Conservation (phyloP, 2,329 filamentous ascomycete genomes). For the Cladophialophora immunda region DNA sequence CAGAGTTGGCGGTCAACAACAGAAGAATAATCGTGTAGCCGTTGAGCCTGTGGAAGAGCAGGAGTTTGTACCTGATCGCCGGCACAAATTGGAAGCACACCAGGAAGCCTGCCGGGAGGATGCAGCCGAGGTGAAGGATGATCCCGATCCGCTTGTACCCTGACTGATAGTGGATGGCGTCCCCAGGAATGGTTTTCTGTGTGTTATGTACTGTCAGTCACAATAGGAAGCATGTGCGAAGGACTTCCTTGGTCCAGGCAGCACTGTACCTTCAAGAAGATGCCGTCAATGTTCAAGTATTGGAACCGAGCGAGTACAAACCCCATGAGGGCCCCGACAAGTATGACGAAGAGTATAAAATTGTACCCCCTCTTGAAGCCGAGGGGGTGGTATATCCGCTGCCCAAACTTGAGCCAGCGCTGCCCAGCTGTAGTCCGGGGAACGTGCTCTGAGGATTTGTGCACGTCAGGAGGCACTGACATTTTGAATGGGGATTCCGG, state of each 20-base stretch:
- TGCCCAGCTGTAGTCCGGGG: constrained; percentile 3
- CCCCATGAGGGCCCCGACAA: constrained; percentile 56
- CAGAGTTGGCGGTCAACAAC: constrained; percentile 55
- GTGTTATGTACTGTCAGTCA: background rate
- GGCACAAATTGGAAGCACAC: constrained; percentile 55
- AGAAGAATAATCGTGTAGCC: constrained; percentile 66
- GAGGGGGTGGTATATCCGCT: constrained; percentile 42
- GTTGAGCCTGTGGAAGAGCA: constrained; percentile 67
- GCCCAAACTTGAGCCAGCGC: constrained; percentile 5
- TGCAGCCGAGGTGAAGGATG: constrained; percentile 52
- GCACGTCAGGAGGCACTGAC: constrained; percentile 1
- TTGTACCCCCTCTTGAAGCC: constrained; percentile 68
- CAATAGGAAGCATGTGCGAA: background rate
- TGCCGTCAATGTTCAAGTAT: constrained; percentile 58
- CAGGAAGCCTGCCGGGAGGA: constrained; percentile 49
- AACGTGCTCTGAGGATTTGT: constrained; percentile 10
- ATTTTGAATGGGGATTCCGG: background rate
- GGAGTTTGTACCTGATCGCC: constrained; percentile 55
- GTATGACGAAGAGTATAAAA: constrained; percentile 62
- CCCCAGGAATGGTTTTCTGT: constrained; percentile 47
- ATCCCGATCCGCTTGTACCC: constrained; percentile 52
- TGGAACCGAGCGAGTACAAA: constrained; percentile 60
- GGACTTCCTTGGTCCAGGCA: background rate
- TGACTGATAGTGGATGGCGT: constrained; percentile 55
- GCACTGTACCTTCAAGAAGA: constrained; percentile 17